Conservation (phyloP, 2,329 filamentous ascomycete species). For the Byssothecium circinans region DNA sequence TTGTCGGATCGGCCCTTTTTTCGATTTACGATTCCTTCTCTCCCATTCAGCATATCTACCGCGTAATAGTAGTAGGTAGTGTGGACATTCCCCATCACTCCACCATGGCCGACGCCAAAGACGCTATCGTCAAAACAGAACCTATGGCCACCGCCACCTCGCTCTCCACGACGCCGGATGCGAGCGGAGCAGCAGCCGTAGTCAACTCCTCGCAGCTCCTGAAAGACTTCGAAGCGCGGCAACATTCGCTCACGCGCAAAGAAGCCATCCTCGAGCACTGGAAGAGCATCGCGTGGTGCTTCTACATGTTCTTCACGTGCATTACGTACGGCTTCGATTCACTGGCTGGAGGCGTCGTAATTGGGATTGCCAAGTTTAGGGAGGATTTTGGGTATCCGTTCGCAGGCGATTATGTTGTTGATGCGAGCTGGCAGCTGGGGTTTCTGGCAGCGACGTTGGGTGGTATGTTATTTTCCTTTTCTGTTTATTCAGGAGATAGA, state of each 20-base stretch:
- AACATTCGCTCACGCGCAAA: slow-evolving; percentile 13
- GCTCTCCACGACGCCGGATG: too few species aligned
- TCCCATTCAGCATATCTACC: too few species aligned
- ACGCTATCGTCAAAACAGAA: slow-evolving; percentile 4
- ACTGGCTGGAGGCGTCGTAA: slow-evolving; percentile 16
- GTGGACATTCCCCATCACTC: too few species aligned
- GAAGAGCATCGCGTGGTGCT: slow-evolving; percentile 18
- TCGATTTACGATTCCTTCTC: too few species aligned
- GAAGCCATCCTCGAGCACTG: slow-evolving; percentile 18
- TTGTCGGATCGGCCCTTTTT: too few species aligned
- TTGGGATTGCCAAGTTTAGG: slow-evolving; percentile 15
- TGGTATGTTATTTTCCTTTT: slow-evolving; percentile 4
- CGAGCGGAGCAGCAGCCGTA: too few species aligned
- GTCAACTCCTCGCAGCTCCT: slow-evolving; percentile 7
- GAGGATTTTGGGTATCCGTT: slow-evolving; percentile 18
- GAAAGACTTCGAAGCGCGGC: slow-evolving; percentile 13
- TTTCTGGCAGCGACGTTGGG: slow-evolving; percentile 18
- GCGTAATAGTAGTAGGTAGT: too few species aligned
- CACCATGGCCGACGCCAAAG: slow-evolving; percentile 5
- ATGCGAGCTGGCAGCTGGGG: slow-evolving; percentile 20
- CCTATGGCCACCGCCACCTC: neutral
- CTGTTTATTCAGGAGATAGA: neutral
- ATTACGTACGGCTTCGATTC: slow-evolving; percentile 22
- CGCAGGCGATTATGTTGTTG: slow-evolving; percentile 17
- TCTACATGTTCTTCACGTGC: slow-evolving; percentile 22